Conservation (phyloP, 208 protist genomes). For the Trypanosoma mega region DNA sequence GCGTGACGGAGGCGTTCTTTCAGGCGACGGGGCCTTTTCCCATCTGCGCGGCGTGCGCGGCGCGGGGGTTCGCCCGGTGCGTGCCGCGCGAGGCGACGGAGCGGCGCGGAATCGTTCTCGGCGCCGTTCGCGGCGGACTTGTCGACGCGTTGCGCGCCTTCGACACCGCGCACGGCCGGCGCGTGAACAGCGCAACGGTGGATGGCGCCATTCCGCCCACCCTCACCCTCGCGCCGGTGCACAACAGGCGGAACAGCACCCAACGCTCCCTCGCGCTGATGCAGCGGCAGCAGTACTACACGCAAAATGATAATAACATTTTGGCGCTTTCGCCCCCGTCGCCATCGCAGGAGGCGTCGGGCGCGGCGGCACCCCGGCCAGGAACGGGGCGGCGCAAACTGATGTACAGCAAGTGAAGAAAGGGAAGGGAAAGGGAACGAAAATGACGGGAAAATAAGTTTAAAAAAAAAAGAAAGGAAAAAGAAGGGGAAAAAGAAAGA, state of each 20-base stretch:
- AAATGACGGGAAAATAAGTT: not conserved
- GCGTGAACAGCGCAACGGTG: slow-evolving; percentile 36
- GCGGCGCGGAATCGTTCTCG: slow-evolving; percentile 39
- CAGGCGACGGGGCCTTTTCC: slow-evolving; percentile 32
- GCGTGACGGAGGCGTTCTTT: slow-evolving; percentile 50
- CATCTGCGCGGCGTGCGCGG: slow-evolving; percentile 30
- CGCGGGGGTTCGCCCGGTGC: slow-evolving; percentile 34
- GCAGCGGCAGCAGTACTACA: slow-evolving; percentile 86
- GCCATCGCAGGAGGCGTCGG: not conserved
- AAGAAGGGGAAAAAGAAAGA: not conserved
- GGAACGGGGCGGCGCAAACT: not conserved
- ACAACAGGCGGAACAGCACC: slow-evolving; percentile 54
- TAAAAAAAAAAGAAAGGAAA: not conserved
- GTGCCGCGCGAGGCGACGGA: slow-evolving; percentile 38
- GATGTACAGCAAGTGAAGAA: too few relatives aligned
- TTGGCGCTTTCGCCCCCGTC: slow-evolving; percentile 24
- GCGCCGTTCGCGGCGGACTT: slow-evolving; percentile 34
- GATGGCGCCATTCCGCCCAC: slow-evolving; percentile 52
- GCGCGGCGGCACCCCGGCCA: not conserved
- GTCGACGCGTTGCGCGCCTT: slow-evolving; percentile 18
- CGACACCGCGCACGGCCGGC: not conserved
- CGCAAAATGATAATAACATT: slow-evolving; percentile 84
- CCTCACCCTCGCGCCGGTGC: slow-evolving; percentile 38
- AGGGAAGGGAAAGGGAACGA: slow-evolving; percentile 3
- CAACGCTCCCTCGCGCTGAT: slow-evolving; percentile 53